Evolutionary conservation across 306 rosid genomes (phyloP), one percentile per base, ranked within the genome.

Genomic region (Erythrophleum fordii): DNA sequence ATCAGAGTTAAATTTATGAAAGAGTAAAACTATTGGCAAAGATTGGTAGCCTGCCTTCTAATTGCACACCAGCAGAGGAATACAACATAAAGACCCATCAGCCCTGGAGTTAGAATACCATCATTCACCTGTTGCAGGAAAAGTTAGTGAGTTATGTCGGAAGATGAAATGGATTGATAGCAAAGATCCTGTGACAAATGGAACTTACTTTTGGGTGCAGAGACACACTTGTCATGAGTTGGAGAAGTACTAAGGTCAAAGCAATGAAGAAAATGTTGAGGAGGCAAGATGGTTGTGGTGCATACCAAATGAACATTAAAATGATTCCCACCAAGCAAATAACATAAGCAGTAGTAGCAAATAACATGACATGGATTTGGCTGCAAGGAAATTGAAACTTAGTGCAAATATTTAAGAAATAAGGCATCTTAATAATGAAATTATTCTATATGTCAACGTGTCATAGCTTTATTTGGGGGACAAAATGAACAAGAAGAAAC

Each of bases 1-100:
- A 58, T 58, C 18, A 13, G 59, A 48, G 51, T 58, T 44, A 73
- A 25, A 75, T 72, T 5, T 22, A 65, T 28, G 26, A 8, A 65
- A 69, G 58, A 31, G 2, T 17, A 78, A 67, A 61, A 81, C 51
- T 68, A 64, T 18, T 48, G 61, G 31, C 49, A 60, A 64, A 68
- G 59, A 76, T 65, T 72, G 68, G 58, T 53, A 45, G 58, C 61
- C 16, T 90, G 69, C 99, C 99, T 93, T 86, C 98, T 86, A 83
- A 96, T 85, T 73, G 99, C 99, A 87, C 92, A 82, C 99, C 99
- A 96, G 89, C 99, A 96, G 83, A 93, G 93, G 86, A 86, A 96
- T 49, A 93, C 93, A 52, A 89, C 90, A 80, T 96, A 96, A n/a
- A 96, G 97, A 26, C 99, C 99, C 99, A 96, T 93, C 68, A 96